Evolutionary conservation across 1,284 basidiomycete species (phyloP), one percentile per base, ranked within the genome.

Genomic region (Pisolithus thermaeus): DNA sequence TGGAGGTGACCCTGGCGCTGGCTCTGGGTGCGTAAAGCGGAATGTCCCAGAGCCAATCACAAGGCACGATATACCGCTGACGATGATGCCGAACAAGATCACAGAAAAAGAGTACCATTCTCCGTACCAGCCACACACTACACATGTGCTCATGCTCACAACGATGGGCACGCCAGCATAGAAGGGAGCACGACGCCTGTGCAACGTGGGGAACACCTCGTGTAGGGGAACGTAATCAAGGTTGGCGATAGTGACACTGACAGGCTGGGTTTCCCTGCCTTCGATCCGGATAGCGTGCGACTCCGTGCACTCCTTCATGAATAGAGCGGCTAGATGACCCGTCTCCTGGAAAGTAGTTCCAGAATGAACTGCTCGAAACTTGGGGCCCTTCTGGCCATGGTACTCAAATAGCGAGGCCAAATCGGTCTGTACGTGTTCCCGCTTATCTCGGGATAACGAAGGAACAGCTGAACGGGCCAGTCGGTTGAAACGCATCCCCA

Each of bases 41-140:
- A 28, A 40, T 18, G 44, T 23, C 27, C 63, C 67, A n/a, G 59
- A 64, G 8, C 67, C 68, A 14, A 70, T 66, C 6, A 62, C 57
- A 2, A 65, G 41, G 32, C 62, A 59, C 1, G 69, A 55, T 7
- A 60, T 27, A 0, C 67, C 67, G 30, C 51, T 63, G 35, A 67
- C 60, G 25, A 70, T 1, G 27, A 67, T 61, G 4, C 69, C 69
- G 18, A 70, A 52, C 0, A 62, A 36, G 50, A 70, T 68, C 63
- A 69, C 59, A 0, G 58, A 40, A 38, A 61, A 67, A 22, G 48
- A 48, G 38, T 42, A 61, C 67, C 66, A 70, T 44, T 68, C 66
- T 6, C 20, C 35, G 53, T 48, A 35, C 61, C 1, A 1, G 57
- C 67, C 42, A 58, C 16, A 66, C 28, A 61, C 47, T 23, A 57